A percentile compares a stretch with the other conserved stretches of the same genome.
Evolutionary conservation across 441 rosid genomes (phyloP).

Genomic region (Cnidoscolus chayamansa): DNA sequence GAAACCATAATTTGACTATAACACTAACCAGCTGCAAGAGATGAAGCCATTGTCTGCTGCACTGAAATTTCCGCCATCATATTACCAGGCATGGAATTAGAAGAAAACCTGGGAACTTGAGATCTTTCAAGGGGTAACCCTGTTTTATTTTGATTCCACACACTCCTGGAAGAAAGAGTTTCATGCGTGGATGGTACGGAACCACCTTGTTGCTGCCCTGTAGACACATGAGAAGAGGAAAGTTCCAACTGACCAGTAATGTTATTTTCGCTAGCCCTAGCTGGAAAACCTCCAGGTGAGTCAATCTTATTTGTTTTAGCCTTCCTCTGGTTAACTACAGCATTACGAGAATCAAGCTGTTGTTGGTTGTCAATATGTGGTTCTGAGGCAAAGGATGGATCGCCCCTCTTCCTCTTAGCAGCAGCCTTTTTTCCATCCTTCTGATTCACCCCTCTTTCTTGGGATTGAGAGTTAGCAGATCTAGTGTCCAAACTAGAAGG

Average conservation of each 20-base stretch:
- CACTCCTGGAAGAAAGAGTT: constrained; percentile 37
- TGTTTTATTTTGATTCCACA: constrained; percentile 48
- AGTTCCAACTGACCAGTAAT: constrained; percentile 47
- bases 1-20: constrained; percentile 15
- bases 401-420: constrained; percentile 80
- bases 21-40: constrained; percentile 38
- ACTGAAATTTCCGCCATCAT: constrained; percentile 34
- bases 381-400: constrained; percentile 52
- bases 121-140: constrained; percentile 47
- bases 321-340: constrained; percentile 45
- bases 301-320: constrained; percentile 71
- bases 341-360: constrained; percentile 41
- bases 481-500: constrained; percentile 90
- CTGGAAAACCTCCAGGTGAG: constrained; percentile 42
- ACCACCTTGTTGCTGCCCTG: constrained; percentile 44
- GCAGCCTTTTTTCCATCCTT: constrained; percentile 57
- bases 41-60: constrained; percentile 39
- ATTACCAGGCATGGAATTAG: constrained; percentile 38
- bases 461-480: constrained; percentile 82
- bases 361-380: constrained; percentile 49
- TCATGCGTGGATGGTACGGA: constrained; percentile 37
- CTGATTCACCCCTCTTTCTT: constrained; percentile 62
- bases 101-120: constrained; percentile 51
- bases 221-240: constrained; percentile 32
- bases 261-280: constrained; percentile 42